Percentiles rank a stretch among this genome's conserved stretches.
Conservation (phyloP, 768 basidiomycete genomes). For the Mycena vulgaris region DNA sequence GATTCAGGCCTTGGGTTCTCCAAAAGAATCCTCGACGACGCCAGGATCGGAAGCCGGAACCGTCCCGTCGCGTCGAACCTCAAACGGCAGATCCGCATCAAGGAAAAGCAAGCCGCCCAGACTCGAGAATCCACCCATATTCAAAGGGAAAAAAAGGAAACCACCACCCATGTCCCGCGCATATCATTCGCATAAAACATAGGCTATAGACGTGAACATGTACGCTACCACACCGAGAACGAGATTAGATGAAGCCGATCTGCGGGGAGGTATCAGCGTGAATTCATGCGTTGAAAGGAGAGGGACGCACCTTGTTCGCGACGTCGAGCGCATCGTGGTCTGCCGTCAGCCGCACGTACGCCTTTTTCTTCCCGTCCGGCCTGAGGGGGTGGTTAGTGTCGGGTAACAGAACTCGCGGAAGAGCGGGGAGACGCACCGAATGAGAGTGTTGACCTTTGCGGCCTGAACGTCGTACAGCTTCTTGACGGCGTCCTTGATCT, state of each 20-base stretch:
- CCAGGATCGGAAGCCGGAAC: too few species aligned
- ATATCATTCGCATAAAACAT: background rate
- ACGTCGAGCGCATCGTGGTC: slow-evolving; percentile 98
- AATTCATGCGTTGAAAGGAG: too few species aligned
- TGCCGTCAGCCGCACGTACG: slow-evolving; percentile 95
- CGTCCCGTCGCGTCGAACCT: too few species aligned
- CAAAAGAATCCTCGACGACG: too few species aligned
- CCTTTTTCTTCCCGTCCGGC: slow-evolving; percentile 99
- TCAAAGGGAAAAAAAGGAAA: too few species aligned
- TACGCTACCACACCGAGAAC: background rate
- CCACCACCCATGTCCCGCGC: background rate
- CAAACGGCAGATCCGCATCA: too few species aligned
- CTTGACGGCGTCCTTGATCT: slow-evolving; percentile 99
- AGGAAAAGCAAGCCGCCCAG: too few species aligned
- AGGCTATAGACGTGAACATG: background rate
- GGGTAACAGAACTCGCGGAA: background rate
- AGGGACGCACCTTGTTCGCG: slow-evolving; percentile 87
- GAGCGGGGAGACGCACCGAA: slow-evolving; percentile 54
- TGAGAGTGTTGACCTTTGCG: slow-evolving; percentile 97
- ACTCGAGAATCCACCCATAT: too few species aligned
- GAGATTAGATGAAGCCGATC: background rate
- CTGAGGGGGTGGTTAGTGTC: slow-evolving; percentile 44
- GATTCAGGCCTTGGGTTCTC: too few species aligned
- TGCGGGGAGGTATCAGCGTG: background rate
- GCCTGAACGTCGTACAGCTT: slow-evolving; percentile 98